Evolutionary conservation across 2,329 filamentous ascomycete species (phyloP).

Genomic region (Trichoderma guizhouense): DNA sequence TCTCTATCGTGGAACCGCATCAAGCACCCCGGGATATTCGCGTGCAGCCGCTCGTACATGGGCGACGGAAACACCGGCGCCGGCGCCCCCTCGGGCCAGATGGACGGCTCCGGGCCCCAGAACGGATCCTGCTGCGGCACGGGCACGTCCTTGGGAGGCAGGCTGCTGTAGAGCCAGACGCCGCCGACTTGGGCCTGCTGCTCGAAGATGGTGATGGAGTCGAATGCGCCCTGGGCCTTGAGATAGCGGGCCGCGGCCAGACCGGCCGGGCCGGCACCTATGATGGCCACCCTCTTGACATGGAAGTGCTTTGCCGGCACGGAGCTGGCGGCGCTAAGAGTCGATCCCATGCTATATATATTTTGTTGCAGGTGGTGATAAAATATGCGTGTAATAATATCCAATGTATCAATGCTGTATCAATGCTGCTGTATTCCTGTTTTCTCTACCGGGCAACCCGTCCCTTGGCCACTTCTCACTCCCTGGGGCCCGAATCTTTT

Average conservation of each 20-base stretch:
- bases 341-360: conserved; percentile 1
- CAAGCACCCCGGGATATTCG: conserved; percentile 77
- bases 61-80: conserved; percentile 71
- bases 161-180: conserved; percentile 75
- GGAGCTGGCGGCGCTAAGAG: conserved; percentile 26
- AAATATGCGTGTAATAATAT: background rate
- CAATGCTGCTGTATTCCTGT: background rate
- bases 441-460: background rate
- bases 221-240: conserved; percentile 63
- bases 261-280: conserved; percentile 80
- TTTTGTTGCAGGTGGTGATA: background rate
- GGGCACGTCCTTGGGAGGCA: conserved; percentile 43
- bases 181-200: conserved; percentile 75
- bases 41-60: conserved; percentile 77
- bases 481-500: background rate
- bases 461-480: background rate
- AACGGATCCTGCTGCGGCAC: conserved; percentile 69
- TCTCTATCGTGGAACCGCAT: conserved; percentile 75
- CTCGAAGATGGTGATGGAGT: conserved; percentile 74
- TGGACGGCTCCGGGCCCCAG: conserved; percentile 60
- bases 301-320: conserved; percentile 37
- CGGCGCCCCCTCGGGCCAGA: conserved; percentile 40
- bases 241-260: conserved; percentile 79
- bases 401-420: background rate
- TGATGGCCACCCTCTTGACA: conserved; percentile 66